Evolutionary conservation across 305 asterid species (phyloP), one percentile per base, ranked within the genome.

Genomic region (Fraxinus ornus): DNA sequence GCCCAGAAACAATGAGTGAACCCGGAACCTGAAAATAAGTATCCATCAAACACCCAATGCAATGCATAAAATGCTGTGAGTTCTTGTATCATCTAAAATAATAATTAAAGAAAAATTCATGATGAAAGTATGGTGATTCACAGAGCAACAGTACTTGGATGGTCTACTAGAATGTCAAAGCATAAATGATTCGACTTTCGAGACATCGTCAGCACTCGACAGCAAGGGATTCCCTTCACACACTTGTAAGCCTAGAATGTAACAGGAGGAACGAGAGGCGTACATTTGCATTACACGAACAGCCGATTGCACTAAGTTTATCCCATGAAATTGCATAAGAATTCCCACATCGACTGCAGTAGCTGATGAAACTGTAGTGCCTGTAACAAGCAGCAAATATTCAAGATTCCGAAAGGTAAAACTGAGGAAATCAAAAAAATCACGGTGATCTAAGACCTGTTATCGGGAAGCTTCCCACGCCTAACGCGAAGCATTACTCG

Each of bases 1-100:
- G 97, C 79, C 99, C 99, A 39, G 98, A 96, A 85, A 96, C 98
- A 60, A 94, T 84, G 72, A 88, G 91, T 76, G 98, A 93, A 75
- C 85, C 83, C 5, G 89, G 89, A 85, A 80, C 95, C 99, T 94
- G 92, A 85, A 88, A 85, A 75, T 49, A 70, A 82, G 77, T 83
- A 80, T 72, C 52, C 78, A 47, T 77, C 64, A 52, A 32, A 77
- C 82, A 41, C 4, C 78, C 60, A 75, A 62, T 21, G 70, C 70
- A 60, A 60, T 62, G 24, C 66, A 21, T 57, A 57, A 64, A 35
- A 64, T 35, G 62, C 60, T 62, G 41, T 12, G 17, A 21, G 28
- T n/a, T 44, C 66, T 68, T 7, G 26, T 66, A 41, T 39, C 33
- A 15, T 1, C 72, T 41, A 26, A 30, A 7, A 62, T 0, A 26